phyloP scores from a whole-genome alignment of 2,329 filamentous ascomycete species.

The Fusarium longipes region DNA sequence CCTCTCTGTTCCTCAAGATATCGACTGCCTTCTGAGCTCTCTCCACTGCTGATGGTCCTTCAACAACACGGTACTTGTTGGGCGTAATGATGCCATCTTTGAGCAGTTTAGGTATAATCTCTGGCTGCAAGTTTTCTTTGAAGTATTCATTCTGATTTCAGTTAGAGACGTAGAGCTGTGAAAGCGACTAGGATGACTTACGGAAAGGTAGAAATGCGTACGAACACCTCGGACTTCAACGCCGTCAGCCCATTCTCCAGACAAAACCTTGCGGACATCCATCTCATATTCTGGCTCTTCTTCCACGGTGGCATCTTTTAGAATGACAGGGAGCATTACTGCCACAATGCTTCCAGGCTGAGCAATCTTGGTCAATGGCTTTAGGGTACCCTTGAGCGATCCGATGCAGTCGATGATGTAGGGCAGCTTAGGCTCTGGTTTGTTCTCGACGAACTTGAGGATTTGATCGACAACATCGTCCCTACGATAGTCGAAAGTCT shows the following conservation, averaged over 20 bases:
- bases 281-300: conserved; percentile 65
- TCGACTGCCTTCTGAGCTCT: conserved; percentile 54
- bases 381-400: conserved; percentile 58
- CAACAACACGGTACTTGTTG: conserved; percentile 56
- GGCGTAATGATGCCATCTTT: conserved; percentile 54
- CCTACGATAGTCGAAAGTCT: conserved; percentile 61
- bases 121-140: conserved; percentile 64
- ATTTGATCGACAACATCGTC: conserved; percentile 52
- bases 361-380: conserved; percentile 63
- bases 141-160: conserved; percentile 63
- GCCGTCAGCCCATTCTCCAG: conserved; percentile 61
- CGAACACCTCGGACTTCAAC: conserved; percentile 65
- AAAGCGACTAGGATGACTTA: conserved; percentile 11
- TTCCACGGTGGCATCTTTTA: conserved; percentile 61
- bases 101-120: conserved; percentile 64
- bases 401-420: conserved; percentile 68
- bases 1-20: conserved; percentile 50
- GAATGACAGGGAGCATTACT: conserved; percentile 69
- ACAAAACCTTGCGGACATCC: conserved; percentile 58
- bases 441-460: conserved; percentile 32
- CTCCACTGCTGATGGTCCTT: conserved; percentile 54
- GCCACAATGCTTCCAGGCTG: conserved; percentile 63
- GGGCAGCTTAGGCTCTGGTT: conserved; percentile 50
- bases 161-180: conserved; percentile 5
- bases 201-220: conserved; percentile 47